A percentile compares a stretch with the other conserved stretches of the same genome.
Conservation (phyloP, 345 rosid genomes). For the Salix dunnii region DNA sequence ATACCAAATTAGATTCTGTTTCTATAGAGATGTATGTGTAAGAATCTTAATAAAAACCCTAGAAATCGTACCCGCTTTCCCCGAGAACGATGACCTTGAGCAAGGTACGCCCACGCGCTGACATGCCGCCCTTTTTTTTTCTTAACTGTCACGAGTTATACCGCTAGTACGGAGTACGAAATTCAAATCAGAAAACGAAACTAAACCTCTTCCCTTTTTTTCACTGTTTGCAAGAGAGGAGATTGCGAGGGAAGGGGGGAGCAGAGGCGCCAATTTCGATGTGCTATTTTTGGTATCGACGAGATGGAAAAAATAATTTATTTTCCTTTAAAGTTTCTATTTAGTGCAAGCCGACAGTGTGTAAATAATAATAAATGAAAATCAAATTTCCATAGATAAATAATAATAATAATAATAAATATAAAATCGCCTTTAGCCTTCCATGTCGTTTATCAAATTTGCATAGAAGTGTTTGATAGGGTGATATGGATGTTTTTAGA, state of each 20-base stretch:
- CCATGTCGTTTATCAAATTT: too few relatives aligned
- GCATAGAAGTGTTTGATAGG: too few relatives aligned
- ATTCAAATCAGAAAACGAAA: neutral
- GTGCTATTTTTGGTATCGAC: neutral
- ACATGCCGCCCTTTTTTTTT: conserved; percentile 40
- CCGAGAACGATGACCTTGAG: conserved; percentile 99
- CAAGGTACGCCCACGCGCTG: conserved; percentile 83
- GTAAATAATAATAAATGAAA: too few relatives aligned
- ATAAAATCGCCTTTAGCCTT: too few relatives aligned
- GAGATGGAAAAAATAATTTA: neutral
- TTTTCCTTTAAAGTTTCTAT: neutral
- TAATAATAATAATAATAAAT: too few relatives aligned
- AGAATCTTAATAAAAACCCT: conserved; percentile 10
- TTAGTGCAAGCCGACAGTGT: neutral
- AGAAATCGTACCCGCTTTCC: conserved; percentile 75
- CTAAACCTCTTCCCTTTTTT: neutral
- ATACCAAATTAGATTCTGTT: neutral
- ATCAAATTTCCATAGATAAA: too few relatives aligned
- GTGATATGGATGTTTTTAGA: too few relatives aligned
- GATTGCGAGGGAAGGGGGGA: neutral
- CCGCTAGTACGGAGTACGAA: neutral
- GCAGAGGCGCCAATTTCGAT: conserved; percentile 56
- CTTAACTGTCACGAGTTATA: neutral
- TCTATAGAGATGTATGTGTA: neutral
- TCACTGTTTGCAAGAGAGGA: neutral